These are phyloP conservation scores for Leishmania arabica DNA, from an alignment of 208 protist genomes.

Conservation along the genomic window DNA sequence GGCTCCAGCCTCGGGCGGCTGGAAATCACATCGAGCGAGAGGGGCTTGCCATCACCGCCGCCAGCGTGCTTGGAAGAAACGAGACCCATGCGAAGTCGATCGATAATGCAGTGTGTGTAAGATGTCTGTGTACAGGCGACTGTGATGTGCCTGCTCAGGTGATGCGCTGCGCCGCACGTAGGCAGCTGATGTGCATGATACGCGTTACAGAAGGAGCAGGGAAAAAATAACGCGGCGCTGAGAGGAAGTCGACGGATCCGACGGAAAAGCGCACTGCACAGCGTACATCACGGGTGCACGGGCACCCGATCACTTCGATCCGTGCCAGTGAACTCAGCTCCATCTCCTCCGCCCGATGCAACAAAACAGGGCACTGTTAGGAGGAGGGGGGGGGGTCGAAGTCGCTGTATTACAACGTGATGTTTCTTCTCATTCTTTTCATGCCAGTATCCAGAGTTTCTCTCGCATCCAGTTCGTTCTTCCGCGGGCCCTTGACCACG, in stretches of 20 bases:
- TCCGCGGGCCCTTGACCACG: not conserved
- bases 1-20: slow-evolving; percentile 42
- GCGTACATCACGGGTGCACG: not conserved
- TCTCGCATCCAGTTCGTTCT: not conserved
- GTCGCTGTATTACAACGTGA: not conserved
- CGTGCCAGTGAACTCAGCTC: not conserved
- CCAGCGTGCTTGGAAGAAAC: slow-evolving; percentile 14
- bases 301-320: not conserved
- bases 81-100: slow-evolving; percentile 19
- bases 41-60: slow-evolving; percentile 1
- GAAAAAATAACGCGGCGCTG: not conserved
- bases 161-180: not conserved
- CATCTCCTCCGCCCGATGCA: not conserved
- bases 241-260: not conserved
- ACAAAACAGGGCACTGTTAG: not conserved
- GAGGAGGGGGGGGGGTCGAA: not conserved
- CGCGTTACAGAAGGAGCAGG: not conserved
- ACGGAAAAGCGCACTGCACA: not conserved
- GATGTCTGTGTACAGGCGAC: not conserved
- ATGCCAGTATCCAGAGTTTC: not conserved
- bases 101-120: not conserved
- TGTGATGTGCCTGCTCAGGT: not conserved
- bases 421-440: not conserved
- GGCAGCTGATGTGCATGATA: not conserved
- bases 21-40: slow-evolving; percentile 42